Conservation (phyloP, 2,329 filamentous ascomycete species). For the Aspergillus sp. region DNA sequence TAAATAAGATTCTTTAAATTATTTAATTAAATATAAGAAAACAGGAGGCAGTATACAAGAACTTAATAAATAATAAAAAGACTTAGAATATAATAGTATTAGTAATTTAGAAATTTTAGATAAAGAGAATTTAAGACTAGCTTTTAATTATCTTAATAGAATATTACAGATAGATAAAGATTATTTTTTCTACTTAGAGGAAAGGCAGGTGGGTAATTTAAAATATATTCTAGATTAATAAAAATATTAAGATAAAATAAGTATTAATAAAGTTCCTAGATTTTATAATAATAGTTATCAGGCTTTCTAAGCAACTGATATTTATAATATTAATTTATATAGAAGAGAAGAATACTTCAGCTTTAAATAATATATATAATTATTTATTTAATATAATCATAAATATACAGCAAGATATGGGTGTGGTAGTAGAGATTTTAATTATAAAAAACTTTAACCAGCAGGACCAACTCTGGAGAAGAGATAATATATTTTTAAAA, state of each 20-base stretch:
- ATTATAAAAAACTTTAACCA: slow-evolving; percentile 30
- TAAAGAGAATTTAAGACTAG: neutral
- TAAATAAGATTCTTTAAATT: slow-evolving; percentile 12
- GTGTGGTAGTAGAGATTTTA: slow-evolving; percentile 4
- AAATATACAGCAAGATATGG: neutral
- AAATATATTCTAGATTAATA: slow-evolving; percentile 32
- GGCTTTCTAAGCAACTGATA: slow-evolving; percentile 14
- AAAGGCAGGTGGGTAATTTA: slow-evolving; percentile 27
- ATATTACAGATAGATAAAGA: slow-evolving; percentile 28
- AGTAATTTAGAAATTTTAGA: slow-evolving; percentile 14
- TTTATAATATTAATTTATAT: slow-evolving; percentile 32
- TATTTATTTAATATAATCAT: neutral
- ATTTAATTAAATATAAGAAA: slow-evolving; percentile 26
- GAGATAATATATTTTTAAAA: slow-evolving; percentile 32
- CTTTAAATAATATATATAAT: slow-evolving; percentile 16
- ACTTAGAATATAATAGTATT: neutral
- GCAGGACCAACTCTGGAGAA: slow-evolving; percentile 31
- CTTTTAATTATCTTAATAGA: slow-evolving; percentile 25
- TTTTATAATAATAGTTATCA: slow-evolving; percentile 22
- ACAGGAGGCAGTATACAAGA: slow-evolving; percentile 20
- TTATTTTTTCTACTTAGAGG: slow-evolving; percentile 19
- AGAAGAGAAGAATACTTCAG: slow-evolving; percentile 18
- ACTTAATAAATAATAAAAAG: slow-evolving; percentile 25
- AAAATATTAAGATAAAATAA: slow-evolving; percentile 24
- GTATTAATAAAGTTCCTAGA: slow-evolving; percentile 22